phyloP scores from a whole-genome alignment of 306 rosid genomes.

The Dryas octopetala region DNA sequence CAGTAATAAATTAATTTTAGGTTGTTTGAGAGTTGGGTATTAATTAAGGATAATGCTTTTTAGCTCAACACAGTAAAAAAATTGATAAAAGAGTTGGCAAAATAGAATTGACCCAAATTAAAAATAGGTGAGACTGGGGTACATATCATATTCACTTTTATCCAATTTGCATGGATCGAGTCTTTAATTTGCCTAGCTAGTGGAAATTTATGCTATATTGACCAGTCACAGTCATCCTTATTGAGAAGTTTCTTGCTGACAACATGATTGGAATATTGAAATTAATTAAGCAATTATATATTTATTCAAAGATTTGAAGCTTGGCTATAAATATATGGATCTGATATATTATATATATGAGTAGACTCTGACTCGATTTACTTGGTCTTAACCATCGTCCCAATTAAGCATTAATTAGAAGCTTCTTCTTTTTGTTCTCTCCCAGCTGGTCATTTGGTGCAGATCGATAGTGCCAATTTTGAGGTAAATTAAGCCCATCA shows the following conservation, averaged over 20 bases:
- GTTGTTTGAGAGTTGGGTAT: too few relatives aligned
- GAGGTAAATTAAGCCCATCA: too few relatives aligned
- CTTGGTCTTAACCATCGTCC: constrained; percentile 8
- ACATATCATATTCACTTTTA: not conserved
- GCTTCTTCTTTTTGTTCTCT: not conserved
- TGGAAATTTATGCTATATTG: not conserved
- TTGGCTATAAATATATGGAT: too few relatives aligned
- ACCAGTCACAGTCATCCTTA: not conserved
- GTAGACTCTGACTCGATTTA: constrained; percentile 4
- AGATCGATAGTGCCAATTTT: too few relatives aligned
- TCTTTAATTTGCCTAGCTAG: not conserved
- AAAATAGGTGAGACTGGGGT: not conserved
- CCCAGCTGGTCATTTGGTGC: not conserved
- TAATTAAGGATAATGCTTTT: too few relatives aligned
- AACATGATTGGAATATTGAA: not conserved
- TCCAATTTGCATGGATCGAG: constrained; percentile 4
- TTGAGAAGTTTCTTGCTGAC: constrained; percentile 10
- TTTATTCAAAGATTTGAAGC: constrained; percentile 1
- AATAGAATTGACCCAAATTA: too few relatives aligned
- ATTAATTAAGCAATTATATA: not conserved
- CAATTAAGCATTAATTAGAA: not conserved
- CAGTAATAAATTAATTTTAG: too few relatives aligned
- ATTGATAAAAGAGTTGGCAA: too few relatives aligned
- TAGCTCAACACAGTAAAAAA: too few relatives aligned
- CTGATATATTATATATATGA: not conserved